A percentile compares a stretch with the other conserved stretches of the same genome.
phyloP scores from a whole-genome alignment of 2,329 filamentous ascomycete species.

The Beauveria pseudobassiana region DNA sequence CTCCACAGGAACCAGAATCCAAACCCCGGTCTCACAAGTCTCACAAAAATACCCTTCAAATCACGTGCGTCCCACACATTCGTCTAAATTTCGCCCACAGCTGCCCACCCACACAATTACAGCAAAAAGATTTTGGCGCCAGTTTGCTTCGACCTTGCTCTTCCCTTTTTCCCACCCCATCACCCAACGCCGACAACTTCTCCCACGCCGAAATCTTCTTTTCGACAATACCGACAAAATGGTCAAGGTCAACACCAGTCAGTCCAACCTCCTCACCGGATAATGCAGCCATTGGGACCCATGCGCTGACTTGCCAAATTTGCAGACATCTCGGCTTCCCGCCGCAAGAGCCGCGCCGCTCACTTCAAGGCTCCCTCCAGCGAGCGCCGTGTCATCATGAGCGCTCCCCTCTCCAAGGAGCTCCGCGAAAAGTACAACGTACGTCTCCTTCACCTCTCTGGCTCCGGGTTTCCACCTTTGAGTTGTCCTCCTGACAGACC shows the following conservation, averaged over 20 bases:
- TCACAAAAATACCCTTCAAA: slow-evolving; percentile 8
- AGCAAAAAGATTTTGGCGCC: slow-evolving; percentile 4
- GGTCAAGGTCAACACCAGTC: slow-evolving; percentile 62
- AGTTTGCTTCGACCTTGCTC: neutral
- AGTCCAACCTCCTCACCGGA: slow-evolving; percentile 19
- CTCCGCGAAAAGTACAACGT: slow-evolving; percentile 99
- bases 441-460: slow-evolving; percentile 31
- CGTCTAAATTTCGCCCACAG: slow-evolving; percentile 27
- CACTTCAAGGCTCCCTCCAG: slow-evolving; percentile 95
- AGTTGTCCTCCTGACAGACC: neutral
- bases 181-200: slow-evolving; percentile 24
- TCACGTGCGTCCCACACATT: slow-evolving; percentile 26
- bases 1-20: neutral
- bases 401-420: slow-evolving; percentile 91
- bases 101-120: slow-evolving; percentile 10
- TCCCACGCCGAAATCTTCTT: slow-evolving; percentile 13
- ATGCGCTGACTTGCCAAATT: neutral
- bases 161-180: slow-evolving; percentile 13
- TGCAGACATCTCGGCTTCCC: slow-evolving; percentile 62
- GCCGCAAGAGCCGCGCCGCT: slow-evolving; percentile 98
- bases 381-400: slow-evolving; percentile 94
- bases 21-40: neutral
- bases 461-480: neutral
- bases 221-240: slow-evolving; percentile 44
- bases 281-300: neutral